Conservation (phyloP, 1,284 basidiomycete genomes). For the Ganoderma sinense region DNA sequence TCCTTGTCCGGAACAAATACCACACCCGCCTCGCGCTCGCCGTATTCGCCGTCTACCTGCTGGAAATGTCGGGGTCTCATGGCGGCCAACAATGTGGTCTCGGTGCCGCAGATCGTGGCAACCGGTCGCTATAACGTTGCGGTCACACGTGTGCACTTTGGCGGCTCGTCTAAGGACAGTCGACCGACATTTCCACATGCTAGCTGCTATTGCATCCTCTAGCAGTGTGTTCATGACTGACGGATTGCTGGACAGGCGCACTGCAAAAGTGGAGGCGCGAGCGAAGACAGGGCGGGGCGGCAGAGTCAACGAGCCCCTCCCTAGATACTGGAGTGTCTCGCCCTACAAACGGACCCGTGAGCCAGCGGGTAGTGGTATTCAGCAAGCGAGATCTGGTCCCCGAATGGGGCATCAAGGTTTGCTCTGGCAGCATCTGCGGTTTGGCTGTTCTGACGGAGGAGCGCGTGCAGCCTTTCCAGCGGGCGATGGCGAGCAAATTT, state of each 20-base stretch:
- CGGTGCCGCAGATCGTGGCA: neutral
- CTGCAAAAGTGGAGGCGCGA: conserved; percentile 70
- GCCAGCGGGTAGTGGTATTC: conserved; percentile 90
- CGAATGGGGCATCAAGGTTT: conserved; percentile 83
- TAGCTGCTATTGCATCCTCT: neutral
- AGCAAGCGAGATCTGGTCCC: conserved; percentile 95
- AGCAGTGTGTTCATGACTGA: neutral
- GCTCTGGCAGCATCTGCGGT: conserved; percentile 29
- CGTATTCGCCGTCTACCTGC: neutral
- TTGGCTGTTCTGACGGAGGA: conserved; percentile 11
- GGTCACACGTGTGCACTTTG: neutral
- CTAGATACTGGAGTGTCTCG: conserved; percentile 17
- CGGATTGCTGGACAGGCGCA: conserved; percentile 49
- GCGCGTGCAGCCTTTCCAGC: conserved; percentile 66
- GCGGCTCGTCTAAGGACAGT: neutral
- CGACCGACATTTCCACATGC: neutral
- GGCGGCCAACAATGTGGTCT: neutral
- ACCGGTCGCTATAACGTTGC: neutral
- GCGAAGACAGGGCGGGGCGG: conserved; percentile 50
- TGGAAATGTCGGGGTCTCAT: neutral
- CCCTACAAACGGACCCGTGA: conserved; percentile 46
- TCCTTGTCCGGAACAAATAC: neutral
- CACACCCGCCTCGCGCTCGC: neutral
- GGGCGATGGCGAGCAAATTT: conserved; percentile 70
- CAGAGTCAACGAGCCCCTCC: neutral